Evolutionary conservation across 306 rosid species (phyloP), one percentile per base, ranked within the genome.

Genomic region (Lathyrus aphaca): DNA sequence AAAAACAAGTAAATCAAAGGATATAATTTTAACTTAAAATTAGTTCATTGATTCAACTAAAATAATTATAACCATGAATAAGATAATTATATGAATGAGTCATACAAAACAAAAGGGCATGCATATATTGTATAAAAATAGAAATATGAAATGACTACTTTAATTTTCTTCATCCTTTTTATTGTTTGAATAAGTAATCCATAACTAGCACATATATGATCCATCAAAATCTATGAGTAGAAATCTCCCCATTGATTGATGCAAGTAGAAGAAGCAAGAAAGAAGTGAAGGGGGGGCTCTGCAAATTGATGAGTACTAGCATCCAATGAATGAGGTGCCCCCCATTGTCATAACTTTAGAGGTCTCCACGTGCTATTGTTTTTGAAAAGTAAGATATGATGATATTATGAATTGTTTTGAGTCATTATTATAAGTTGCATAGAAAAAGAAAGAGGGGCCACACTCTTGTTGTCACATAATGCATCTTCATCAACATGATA

Each of bases 321-420:
- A 63, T 5, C 54, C 55, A 64, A 77, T 71, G 15, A 64, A 48
- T 71, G 73, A 66, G 78, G 74, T 58, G 54, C 66, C 74, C 74
- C 82, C 51, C 78, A 66, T 51, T 78, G 82, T 66, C 74, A 73
- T 30, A 51, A 60, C 69, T 74, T 69, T 63, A 11, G 76, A 69
- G 72, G 27, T 27, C 10, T 79, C 83, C 83, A 79, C 80, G 76
- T 79, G 83, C 83, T 61, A 4, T 5, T 15, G 56, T 51, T 74
- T 74, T 72, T 79, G 57, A 68, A 74, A 74, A 69, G 76, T 68
- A 62, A 53, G 63, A 72, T 55, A 72, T 78, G 13, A 72, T 58
- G 38, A 77, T 65, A 42, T 8, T n/a, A 53, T 53, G 38, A 45
- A 25, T 53, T 68, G 58, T 69, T 61, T 39, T 48, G 59, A 48